phyloP scores from a whole-genome alignment of 768 basidiomycete genomes.

The Termitomyces heimii region DNA sequence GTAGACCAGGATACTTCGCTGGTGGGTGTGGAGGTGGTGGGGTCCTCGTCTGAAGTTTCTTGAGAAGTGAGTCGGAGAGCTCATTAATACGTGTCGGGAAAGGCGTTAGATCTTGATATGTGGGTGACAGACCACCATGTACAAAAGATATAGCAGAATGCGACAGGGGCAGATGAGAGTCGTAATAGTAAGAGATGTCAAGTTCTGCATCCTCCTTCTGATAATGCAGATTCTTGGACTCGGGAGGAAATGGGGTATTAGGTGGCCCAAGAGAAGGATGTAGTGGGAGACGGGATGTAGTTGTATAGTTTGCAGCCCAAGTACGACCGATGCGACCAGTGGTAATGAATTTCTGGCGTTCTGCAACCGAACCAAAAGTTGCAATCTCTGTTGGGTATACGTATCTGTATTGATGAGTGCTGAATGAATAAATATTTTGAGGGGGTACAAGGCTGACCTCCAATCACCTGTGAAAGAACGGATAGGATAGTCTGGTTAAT shows the following conservation, averaged over 20 bases:
- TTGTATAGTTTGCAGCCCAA: conserved; percentile 85
- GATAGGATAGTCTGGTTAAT: conserved; percentile 7
- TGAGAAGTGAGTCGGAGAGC: conserved; percentile 62
- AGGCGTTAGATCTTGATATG: conserved; percentile 68
- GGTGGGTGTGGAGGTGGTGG: conserved; percentile 83
- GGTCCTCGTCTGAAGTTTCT: conserved; percentile 56
- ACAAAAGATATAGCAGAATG: conserved; percentile 88
- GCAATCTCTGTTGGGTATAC: conserved; percentile 77
- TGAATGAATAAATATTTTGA: neutral
- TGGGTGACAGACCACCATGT: conserved; percentile 84
- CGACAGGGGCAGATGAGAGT: conserved; percentile 46
- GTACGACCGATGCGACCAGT: conserved; percentile 73
- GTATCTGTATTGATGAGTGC: conserved; percentile 45
- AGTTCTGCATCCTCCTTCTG: neutral
- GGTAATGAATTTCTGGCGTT: conserved; percentile 69
- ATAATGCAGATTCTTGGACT: conserved; percentile 12
- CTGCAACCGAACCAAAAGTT: conserved; percentile 69
- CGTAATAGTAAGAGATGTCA: conserved; percentile 14
- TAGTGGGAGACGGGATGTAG: conserved; percentile 74
- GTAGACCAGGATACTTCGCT: conserved; percentile 66
- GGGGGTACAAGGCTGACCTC: conserved; percentile 42
- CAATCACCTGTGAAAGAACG: conserved; percentile 60
- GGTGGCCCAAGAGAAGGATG: conserved; percentile 64
- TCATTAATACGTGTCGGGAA: conserved; percentile 83
- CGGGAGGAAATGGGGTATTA: conserved; percentile 54